phyloP scores from a whole-genome alignment of 78 protist species.

The Protostelium mycophagum region DNA sequence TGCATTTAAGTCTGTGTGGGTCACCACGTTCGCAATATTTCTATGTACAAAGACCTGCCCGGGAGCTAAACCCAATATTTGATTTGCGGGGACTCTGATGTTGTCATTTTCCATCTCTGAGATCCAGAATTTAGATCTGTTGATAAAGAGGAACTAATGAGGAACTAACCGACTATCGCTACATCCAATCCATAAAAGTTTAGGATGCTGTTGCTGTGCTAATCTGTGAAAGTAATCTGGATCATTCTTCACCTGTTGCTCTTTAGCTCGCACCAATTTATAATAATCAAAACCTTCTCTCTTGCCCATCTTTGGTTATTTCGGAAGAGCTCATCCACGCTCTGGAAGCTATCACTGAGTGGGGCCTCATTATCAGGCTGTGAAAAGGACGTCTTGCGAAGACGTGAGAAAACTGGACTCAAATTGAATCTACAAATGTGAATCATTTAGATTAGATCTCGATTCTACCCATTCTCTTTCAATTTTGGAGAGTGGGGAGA shows the following conservation, averaged over 20 bases:
- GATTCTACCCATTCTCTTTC: too few relatives aligned
- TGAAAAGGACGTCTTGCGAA: background rate
- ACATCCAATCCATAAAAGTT: conserved; percentile 89
- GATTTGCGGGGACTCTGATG: conserved; percentile 75
- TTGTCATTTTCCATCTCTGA: background rate
- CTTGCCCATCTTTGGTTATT: background rate
- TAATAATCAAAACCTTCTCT: background rate
- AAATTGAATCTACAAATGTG: too few relatives aligned
- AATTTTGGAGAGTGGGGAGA: too few relatives aligned
- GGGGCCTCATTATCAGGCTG: background rate
- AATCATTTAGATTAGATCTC: too few relatives aligned
- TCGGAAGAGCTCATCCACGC: background rate
- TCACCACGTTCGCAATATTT: conserved; percentile 85
- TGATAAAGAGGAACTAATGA: too few relatives aligned
- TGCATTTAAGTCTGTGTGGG: conserved; percentile 71
- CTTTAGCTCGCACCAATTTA: background rate
- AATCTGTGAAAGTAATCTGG: conserved; percentile 62
- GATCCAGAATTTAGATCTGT: background rate
- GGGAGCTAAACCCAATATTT: conserved; percentile 52
- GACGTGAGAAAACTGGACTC: background rate
- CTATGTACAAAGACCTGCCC: conserved; percentile 90
- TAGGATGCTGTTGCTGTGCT: conserved; percentile 63
- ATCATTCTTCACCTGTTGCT: conserved; percentile 11
- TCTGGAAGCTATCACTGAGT: background rate
- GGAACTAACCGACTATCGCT: conserved; percentile 76